Evolutionary conservation across 306 rosid species (phyloP).

Genomic region (cucumber (Cucumis sativus)): Cucumber_9930_V3 NC_026660.2:10522501-10523000

Average conservation of each 20-base stretch:
- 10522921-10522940: background rate
- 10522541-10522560: constrained; percentile 24
- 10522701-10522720: constrained; percentile 41
- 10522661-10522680: constrained; percentile 35
- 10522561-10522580: constrained; percentile 30
- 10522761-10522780: background rate
- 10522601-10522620: constrained; percentile 19
- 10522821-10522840: constrained; percentile 21
- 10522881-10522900: constrained; percentile 61
- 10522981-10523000: background rate
- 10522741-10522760: constrained; percentile 19
- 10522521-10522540: background rate
- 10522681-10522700: constrained; percentile 50
- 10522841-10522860: constrained; percentile 28
- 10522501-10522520: background rate
- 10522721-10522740: background rate
- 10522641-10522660: constrained; percentile 9
- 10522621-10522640: background rate
- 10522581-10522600: background rate
- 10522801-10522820: background rate
- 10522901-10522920: constrained; percentile 57
- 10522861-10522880: constrained; percentile 56
- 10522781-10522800: background rate
- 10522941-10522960: background rate
- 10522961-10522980: background rate